Conservation (phyloP, 139 green algal genomes). For the Picochlorum sp. region DNA sequence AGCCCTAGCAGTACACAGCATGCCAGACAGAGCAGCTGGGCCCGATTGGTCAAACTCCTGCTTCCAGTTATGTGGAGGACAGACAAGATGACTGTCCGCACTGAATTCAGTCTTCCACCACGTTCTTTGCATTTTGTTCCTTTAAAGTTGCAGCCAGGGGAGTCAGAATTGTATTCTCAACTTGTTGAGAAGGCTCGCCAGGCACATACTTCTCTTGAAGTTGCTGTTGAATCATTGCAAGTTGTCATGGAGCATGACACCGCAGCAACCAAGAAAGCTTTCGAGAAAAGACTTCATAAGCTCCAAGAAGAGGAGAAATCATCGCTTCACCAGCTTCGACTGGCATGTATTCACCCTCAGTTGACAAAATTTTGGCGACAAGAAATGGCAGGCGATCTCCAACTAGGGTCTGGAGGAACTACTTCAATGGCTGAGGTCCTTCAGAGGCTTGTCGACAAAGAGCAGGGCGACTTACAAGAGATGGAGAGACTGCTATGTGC, state of each 20-base stretch:
- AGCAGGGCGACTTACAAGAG: not conserved
- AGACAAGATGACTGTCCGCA: conserved; percentile 41
- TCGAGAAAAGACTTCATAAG: not conserved
- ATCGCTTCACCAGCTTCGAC: conserved; percentile 47
- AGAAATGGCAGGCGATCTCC: conserved; percentile 24
- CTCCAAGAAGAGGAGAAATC: conserved; percentile 12
- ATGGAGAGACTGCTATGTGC: not conserved
- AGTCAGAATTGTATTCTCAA: conserved; percentile 24
- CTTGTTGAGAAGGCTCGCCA: not conserved
- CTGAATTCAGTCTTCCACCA: conserved; percentile 49
- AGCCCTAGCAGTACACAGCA: too few species aligned
- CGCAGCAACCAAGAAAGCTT: not conserved
- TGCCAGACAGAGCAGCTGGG: not conserved
- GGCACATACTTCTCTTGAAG: not conserved
- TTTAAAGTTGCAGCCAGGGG: conserved; percentile 21
- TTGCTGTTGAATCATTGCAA: conserved; percentile 3
- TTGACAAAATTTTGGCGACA: conserved; percentile 49
- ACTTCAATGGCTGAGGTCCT: not conserved
- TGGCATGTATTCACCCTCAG: conserved; percentile 67
- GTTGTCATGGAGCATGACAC: conserved; percentile 2
- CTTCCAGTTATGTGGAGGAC: conserved; percentile 70
- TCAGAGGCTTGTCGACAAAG: not conserved
- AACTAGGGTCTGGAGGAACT: conserved; percentile 20
- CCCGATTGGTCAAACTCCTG: conserved; percentile 40
- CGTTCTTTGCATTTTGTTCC: conserved; percentile 26